Conservation (phyloP, 306 rosid genomes). For the Aeschynomene evenia region DNA sequence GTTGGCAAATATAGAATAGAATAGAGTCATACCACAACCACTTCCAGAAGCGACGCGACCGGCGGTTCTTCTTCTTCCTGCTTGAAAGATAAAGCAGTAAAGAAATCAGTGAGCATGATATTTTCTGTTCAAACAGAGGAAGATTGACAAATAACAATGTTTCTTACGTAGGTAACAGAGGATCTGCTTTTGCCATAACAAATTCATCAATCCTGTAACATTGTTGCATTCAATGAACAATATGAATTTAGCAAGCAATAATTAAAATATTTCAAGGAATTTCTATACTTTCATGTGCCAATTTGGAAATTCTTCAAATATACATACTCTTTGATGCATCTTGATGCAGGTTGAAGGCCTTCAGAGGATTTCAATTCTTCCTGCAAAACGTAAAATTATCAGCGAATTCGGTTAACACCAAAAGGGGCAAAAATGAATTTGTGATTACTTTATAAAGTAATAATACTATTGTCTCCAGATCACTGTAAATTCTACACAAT, state of each 20-base stretch:
- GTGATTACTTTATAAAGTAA: too few relatives aligned
- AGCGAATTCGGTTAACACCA: slow-evolving; percentile 4
- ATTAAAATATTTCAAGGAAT: neutral
- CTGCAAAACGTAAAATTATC: slow-evolving; percentile 41
- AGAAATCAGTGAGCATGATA: neutral
- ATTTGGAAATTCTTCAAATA: neutral
- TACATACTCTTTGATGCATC: slow-evolving; percentile 89
- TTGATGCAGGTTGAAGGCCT: slow-evolving; percentile 69
- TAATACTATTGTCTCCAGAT: too few relatives aligned
- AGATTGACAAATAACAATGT: neutral
- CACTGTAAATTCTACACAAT: too few relatives aligned
- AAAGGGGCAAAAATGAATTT: neutral
- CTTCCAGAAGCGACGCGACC: slow-evolving; percentile 68
- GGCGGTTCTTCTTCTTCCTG: slow-evolving; percentile 54
- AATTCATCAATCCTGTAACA: slow-evolving; percentile 72
- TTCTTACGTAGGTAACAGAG: slow-evolving; percentile 76
- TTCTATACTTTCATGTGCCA: slow-evolving; percentile 4
- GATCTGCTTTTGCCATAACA: slow-evolving; percentile 68
- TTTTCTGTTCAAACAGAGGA: neutral
- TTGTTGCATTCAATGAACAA: slow-evolving; percentile 3
- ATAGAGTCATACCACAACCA: slow-evolving; percentile 67
- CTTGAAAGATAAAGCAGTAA: slow-evolving; percentile 25
- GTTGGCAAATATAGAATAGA: neutral
- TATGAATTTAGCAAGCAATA: neutral
- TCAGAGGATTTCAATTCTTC: slow-evolving; percentile 77